Conservation (phyloP, 2,329 filamentous ascomycete species). For the Alternaria gansuensis region DNA sequence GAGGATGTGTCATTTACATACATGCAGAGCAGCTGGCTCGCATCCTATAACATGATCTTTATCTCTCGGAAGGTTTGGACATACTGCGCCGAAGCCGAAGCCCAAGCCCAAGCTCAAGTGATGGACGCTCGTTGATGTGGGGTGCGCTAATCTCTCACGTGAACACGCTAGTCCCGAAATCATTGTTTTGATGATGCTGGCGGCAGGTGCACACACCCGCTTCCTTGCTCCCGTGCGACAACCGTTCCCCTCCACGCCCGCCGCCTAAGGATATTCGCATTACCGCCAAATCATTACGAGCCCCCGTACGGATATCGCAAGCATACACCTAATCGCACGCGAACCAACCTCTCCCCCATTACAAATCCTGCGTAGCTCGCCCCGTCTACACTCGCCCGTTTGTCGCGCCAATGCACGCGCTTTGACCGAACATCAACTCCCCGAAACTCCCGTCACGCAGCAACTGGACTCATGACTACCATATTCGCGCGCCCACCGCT, state of each 20-base stretch:
- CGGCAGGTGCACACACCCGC: constrained; percentile 33
- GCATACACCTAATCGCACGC: constrained; percentile 10
- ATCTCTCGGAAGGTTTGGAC: neutral
- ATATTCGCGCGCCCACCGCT: constrained; percentile 54
- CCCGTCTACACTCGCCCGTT: constrained; percentile 18
- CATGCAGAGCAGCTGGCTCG: constrained; percentile 11
- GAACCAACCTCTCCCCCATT: constrained; percentile 15
- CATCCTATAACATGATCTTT: neutral
- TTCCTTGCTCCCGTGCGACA: constrained; percentile 41
- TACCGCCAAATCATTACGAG: constrained; percentile 46
- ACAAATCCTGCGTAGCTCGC: constrained; percentile 17
- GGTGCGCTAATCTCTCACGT: constrained; percentile 15
- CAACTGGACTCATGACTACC: constrained; percentile 50
- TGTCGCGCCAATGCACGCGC: constrained; percentile 50
- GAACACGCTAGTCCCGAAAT: constrained; percentile 20
- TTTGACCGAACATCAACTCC: constrained; percentile 39
- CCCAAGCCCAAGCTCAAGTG: neutral
- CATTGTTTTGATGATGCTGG: constrained; percentile 26
- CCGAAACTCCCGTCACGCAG: constrained; percentile 30
- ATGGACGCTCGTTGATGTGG: constrained; percentile 1
- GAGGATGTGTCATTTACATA: constrained; percentile 23
- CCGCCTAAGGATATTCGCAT: constrained; percentile 44
- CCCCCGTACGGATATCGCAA: constrained; percentile 20
- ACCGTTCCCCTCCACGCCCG: constrained; percentile 35
- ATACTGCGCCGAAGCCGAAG: neutral